Evolutionary conservation across 768 basidiomycete genomes (phyloP), one percentile per base, ranked within the genome.

Genomic region (Paxillus ammoniavirescens): DNA sequence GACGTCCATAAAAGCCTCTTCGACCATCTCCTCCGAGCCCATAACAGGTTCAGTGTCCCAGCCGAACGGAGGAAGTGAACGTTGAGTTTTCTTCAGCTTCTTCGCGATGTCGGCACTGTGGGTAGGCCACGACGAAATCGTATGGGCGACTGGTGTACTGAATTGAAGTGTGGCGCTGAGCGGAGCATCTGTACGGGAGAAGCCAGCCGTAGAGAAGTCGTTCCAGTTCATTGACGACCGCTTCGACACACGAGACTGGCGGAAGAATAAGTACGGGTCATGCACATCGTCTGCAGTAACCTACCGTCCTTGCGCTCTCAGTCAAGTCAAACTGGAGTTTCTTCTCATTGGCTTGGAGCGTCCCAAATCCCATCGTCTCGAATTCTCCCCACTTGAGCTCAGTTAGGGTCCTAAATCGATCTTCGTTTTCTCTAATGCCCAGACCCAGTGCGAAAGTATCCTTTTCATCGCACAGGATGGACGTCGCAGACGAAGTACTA

Each of bases 371-470:
- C 71, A 84, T 78, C 37, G 79, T 73, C 75, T 95, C 92, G 63
- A 97, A 98, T 65, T 90, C 86, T 7, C 92, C 92, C 94, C 94
- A 97, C 63, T 86, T 89, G 57, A 94, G 73, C 53, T 96, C 91
- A 0, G 92, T 89, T 59, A 95, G 65, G 55, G 83, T 91, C 50
- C 84, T 79, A 72, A 91, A 96, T 10, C 85, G 77, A 52, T 87
- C 88, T 56, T 87, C 87, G 12, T 78, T 78, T 38, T 76, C 72
- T 40, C 77, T 74, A 9, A 53, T 64, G 8, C 73, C 74, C 50
- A 60, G 61, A 28, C 64, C 73, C 12, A 46, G 58, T 0, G 73
- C 65, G 1, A 71, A 66, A 9, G 68, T 61, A 7, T 73, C 63
- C 15, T 59, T 63, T 42, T 69, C 67, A 17, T 71, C 70, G 35